These are phyloP conservation scores for Mortierella sp. DNA, from an alignment of 371 early-diverging fungal species.

Conservation along the genomic window DNA sequence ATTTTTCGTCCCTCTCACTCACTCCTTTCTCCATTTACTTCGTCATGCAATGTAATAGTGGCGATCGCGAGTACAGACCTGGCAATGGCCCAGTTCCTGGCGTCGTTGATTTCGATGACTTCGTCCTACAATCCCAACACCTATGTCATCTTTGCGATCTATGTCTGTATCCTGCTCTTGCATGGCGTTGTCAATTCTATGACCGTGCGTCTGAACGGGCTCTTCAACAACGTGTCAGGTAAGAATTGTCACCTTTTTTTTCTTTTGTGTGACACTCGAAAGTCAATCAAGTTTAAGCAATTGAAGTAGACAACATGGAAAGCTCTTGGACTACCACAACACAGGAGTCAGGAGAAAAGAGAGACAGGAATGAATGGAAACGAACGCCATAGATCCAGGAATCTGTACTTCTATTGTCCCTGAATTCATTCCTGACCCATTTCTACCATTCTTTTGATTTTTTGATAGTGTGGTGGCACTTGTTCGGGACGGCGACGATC, in stretches of 20 bases:
- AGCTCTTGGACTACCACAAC: background rate
- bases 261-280: background rate
- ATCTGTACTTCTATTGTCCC: background rate
- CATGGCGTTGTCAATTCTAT: conserved; percentile 71
- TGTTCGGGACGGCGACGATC: conserved; percentile 67
- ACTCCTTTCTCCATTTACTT: background rate
- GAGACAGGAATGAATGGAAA: background rate
- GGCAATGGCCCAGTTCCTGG: conserved; percentile 66
- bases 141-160: conserved; percentile 63
- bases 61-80: conserved; percentile 69
- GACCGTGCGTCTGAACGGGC: conserved; percentile 63
- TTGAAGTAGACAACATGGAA: background rate
- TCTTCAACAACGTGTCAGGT: conserved; percentile 60
- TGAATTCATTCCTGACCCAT: background rate
- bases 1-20: background rate
- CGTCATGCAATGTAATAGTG: conserved; percentile 12
- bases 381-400: background rate
- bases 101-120: conserved; percentile 61
- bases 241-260: background rate
- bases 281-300: background rate
- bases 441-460: conserved; percentile 1
- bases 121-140: conserved; percentile 58
- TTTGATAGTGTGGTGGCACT: conserved; percentile 67
- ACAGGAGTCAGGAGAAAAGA: background rate
- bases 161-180: conserved; percentile 65